A percentile compares a stretch with the other conserved stretches of the same genome.
Conservation (phyloP, 176 grass and related monocot species). For the Triticum monococcum region DNA sequence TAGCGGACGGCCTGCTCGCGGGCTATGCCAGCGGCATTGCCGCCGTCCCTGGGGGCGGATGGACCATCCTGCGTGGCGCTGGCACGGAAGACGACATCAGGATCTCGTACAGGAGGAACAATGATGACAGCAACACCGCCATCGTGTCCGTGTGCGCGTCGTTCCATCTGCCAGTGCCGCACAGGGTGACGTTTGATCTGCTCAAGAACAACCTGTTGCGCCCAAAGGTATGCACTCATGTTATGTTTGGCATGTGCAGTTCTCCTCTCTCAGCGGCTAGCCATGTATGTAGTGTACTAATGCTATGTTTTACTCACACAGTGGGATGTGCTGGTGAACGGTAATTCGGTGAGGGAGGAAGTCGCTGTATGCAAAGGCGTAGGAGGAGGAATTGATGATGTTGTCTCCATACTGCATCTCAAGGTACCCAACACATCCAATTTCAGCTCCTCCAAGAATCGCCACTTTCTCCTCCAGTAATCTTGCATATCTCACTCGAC, state of each 20-base stretch:
- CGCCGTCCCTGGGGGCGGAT: conserved; percentile 5
- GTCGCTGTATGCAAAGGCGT: conserved; percentile 30
- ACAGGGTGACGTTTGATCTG: conserved; percentile 40
- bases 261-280: conserved; percentile 8
- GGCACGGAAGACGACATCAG: conserved; percentile 43
- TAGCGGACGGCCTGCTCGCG: conserved; percentile 44
- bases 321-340: conserved; percentile 59
- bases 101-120: conserved; percentile 31
- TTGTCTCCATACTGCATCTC: conserved; percentile 51
- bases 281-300: background rate
- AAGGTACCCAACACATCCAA: conserved; percentile 25
- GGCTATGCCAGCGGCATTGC: conserved; percentile 37
- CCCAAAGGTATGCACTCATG: conserved; percentile 12
- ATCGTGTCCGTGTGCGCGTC: conserved; percentile 45
- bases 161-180: conserved; percentile 35
- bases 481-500: background rate
- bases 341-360: conserved; percentile 40
- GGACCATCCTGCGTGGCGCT: conserved; percentile 35
- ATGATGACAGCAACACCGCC: background rate
- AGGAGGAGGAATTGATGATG: conserved; percentile 24
- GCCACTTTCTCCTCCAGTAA: background rate
- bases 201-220: conserved; percentile 38
- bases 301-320: background rate
- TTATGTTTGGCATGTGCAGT: background rate
- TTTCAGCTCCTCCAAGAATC: background rate